Evolutionary conservation across 176 grass and related monocot genomes (phyloP).

Genomic region (Aechmea fasciata): DNA sequence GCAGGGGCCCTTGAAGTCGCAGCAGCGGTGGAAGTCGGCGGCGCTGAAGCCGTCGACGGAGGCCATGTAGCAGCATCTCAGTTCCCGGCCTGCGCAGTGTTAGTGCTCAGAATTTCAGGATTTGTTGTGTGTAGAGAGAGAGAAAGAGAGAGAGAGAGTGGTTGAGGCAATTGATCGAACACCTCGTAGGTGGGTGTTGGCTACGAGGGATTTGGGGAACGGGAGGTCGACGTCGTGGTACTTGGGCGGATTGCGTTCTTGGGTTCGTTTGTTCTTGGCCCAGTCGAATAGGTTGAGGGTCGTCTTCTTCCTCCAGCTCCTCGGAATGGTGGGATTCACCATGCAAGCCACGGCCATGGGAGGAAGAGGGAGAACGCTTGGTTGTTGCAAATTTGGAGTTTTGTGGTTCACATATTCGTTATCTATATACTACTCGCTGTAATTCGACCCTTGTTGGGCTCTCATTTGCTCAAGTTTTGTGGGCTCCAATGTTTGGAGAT

Average conservation of each 20-base stretch:
- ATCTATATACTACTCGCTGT: neutral
- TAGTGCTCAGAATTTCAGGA: neutral
- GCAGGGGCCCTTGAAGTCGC: slow-evolving; percentile 92
- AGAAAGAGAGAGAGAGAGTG: neutral
- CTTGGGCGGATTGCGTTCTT: slow-evolving; percentile 22
- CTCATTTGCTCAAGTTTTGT: neutral
- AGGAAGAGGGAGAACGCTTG: neutral
- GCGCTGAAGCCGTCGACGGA: slow-evolving; percentile 68
- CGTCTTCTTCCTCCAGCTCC: slow-evolving; percentile 18
- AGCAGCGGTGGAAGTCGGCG: slow-evolving; percentile 55
- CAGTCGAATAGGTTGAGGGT: slow-evolving; percentile 60
- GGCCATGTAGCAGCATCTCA: slow-evolving; percentile 78
- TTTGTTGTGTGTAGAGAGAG: neutral
- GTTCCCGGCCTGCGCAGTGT: slow-evolving; percentile 42
- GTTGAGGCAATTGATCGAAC: neutral
- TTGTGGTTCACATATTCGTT: neutral
- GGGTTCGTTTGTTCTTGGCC: slow-evolving; percentile 31
- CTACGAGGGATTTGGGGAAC: slow-evolving; percentile 53
- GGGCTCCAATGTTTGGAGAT: too few relatives aligned
- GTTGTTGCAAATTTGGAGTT: neutral
- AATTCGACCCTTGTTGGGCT: neutral
- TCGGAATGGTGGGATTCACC: slow-evolving; percentile 15
- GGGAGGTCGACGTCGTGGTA: slow-evolving; percentile 62
- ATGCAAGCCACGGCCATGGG: slow-evolving; percentile 20
- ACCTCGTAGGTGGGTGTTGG: slow-evolving; percentile 63